A percentile compares a stretch with the other conserved stretches of the same genome.
Conservation (phyloP, 495 filamentous ascomycete genomes). For the Penicilliopsis zonata region DNA sequence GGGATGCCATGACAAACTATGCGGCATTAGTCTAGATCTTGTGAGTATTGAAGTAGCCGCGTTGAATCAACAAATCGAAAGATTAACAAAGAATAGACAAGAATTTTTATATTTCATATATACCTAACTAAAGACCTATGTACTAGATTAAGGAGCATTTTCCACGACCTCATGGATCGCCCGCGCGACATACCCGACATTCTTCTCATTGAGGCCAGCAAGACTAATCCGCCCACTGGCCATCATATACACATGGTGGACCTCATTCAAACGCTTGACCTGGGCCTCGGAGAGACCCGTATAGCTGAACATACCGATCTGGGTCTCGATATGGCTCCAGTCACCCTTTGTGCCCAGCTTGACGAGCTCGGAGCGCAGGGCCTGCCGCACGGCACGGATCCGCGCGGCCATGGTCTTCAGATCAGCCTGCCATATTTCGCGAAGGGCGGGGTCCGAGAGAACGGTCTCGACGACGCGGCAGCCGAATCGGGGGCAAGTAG, state of each 20-base stretch:
- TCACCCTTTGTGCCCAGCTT: slow-evolving; percentile 1
- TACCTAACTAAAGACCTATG: too few relatives aligned
- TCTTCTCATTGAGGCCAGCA: slow-evolving; percentile 20
- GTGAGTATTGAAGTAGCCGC: too few relatives aligned
- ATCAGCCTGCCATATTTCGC: slow-evolving; percentile 17
- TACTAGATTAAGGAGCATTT: too few relatives aligned
- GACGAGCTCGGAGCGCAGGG: slow-evolving; percentile 11
- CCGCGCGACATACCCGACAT: slow-evolving; percentile 14
- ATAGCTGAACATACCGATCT: slow-evolving; percentile 22
- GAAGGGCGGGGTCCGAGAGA: slow-evolving; percentile 10
- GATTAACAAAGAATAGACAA: too few relatives aligned
- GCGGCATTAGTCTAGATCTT: too few relatives aligned
- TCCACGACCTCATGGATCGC: slow-evolving; percentile 8
- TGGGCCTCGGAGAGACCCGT: slow-evolving; percentile 10
- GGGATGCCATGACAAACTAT: too few relatives aligned
- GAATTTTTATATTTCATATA: too few relatives aligned
- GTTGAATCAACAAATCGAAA: too few relatives aligned
- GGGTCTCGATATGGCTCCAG: too few relatives aligned
- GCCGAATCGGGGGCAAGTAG: slow-evolving; percentile 19
- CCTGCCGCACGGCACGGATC: slow-evolving; percentile 14
- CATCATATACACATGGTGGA: slow-evolving; percentile 13
- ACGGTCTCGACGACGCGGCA: slow-evolving; percentile 22
- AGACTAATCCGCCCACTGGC: slow-evolving; percentile 9
- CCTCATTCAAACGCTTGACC: slow-evolving; percentile 7
- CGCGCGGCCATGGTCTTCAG: slow-evolving; percentile 20